Evolutionary conservation across 2,329 filamentous ascomycete species (phyloP).

Genomic region (Phialophora verrucosa): DNA sequence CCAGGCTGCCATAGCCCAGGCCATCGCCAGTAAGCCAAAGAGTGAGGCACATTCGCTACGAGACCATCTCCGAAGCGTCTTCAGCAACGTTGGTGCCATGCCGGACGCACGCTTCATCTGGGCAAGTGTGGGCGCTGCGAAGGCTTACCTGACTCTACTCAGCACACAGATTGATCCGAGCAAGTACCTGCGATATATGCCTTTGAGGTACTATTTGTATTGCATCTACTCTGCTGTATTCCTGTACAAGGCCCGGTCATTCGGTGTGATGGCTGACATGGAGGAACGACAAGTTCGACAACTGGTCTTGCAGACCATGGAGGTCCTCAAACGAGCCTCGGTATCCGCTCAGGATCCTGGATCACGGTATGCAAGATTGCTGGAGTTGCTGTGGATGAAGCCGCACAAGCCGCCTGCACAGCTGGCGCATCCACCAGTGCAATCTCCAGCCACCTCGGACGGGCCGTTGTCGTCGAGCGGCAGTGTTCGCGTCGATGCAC

Average conservation of each 20-base stretch:
- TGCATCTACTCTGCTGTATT: slow-evolving; percentile 69
- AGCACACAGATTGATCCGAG: slow-evolving; percentile 65
- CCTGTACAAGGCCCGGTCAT: slow-evolving; percentile 67
- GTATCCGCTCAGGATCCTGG: slow-evolving; percentile 65
- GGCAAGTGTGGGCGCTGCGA: slow-evolving; percentile 68
- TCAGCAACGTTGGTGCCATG: slow-evolving; percentile 62
- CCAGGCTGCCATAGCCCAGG: slow-evolving; percentile 69
- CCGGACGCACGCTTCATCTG: slow-evolving; percentile 71
- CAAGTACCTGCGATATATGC: slow-evolving; percentile 67
- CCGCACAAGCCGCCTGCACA: slow-evolving; percentile 39
- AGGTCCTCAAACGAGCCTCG: slow-evolving; percentile 64
- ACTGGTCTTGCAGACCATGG: slow-evolving; percentile 64
- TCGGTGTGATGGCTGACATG: slow-evolving; percentile 62
- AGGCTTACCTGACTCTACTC: slow-evolving; percentile 64
- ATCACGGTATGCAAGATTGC: slow-evolving; percentile 64
- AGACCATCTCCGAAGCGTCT: slow-evolving; percentile 52
- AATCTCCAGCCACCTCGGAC: slow-evolving; percentile 41
- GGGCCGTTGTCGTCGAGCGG: slow-evolving; percentile 43
- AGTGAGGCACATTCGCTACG: slow-evolving; percentile 44
- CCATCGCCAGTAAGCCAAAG: slow-evolving; percentile 47
- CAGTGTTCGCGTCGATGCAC: slow-evolving; percentile 38
- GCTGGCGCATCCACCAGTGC: slow-evolving; percentile 36
- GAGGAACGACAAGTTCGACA: slow-evolving; percentile 63
- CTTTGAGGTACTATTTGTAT: slow-evolving; percentile 67
- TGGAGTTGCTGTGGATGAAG: slow-evolving; percentile 65